Evolutionary conservation across 2,329 filamentous ascomycete species (phyloP), one percentile per base, ranked within the genome.

Genomic region (Fusarium azukiicola): DNA sequence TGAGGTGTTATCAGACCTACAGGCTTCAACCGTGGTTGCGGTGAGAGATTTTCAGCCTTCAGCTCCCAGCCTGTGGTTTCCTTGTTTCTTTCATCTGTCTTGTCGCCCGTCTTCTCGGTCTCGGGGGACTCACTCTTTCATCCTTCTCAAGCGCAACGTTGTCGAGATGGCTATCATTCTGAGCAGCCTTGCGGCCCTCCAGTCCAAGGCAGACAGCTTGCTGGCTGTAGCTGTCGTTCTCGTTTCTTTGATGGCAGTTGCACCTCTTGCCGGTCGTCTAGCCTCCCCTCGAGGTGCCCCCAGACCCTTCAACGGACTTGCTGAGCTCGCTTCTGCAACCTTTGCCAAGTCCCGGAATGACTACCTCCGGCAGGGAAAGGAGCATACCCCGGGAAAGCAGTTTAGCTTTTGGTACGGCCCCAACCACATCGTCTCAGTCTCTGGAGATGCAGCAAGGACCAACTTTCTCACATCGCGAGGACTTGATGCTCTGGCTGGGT

Each of bases 381-480:
- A 76, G 19, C 75, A 84, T 12, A 86, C 86, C 1, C 68, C 77
- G 9, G 87, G 85, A 2, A 89, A 89, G 38, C 89, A 89, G 66
- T 92, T 91, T 77, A 89, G 86, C 68, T 92, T 91, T 79, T 89
- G 89, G 76, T 88, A 89, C 6, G 91, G 91, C 0, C 81, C 86
- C 10, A 85, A 89, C 72, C 85, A 85, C 5, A 86, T 92, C 17
- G 83, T 92, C 13, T 89, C 85, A 4, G 64, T 92, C 16, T 87
- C 86, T 7, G 90, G 91, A 3, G 84, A 87, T 6, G 85, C 87
- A 16, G 87, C 85, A 4, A 86, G 90, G 21, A 84, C 87, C 36
- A 54, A 88, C 4, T 91, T 90, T 72, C 90, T 90, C 50, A 90
- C 91, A 19, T 87, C 85, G 40, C 87, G 86, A 50, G 86, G 87